Conservation (phyloP, 306 rosid genomes). For the Macrotyloma uniflorum region DNA sequence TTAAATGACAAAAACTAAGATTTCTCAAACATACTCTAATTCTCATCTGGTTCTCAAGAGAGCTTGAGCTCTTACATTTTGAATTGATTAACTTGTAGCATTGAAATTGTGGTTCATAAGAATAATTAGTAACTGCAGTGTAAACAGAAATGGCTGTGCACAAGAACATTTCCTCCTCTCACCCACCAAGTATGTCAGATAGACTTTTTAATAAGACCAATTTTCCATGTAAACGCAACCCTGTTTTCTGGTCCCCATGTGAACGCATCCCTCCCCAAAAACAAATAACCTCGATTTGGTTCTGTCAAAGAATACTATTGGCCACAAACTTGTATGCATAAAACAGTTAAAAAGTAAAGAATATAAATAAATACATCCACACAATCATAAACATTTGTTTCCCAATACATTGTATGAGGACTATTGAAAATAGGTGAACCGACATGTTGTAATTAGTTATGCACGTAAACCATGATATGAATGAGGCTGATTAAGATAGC, state of each 20-base stretch:
- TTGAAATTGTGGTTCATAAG: no score
- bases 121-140: no score
- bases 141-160: neutral
- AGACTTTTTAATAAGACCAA: neutral
- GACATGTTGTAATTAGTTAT: conserved; percentile 13
- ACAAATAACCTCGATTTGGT: neutral
- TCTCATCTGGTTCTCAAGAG: no score
- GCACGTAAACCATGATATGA: conserved; percentile 6
- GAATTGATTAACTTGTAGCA: no score
- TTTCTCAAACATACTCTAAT: no score
- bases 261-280: neutral
- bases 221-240: neutral
- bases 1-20: no score
- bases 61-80: no score
- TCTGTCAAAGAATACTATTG: no score
- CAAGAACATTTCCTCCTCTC: neutral
- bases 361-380: neutral
- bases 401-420: neutral
- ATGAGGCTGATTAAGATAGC: neutral
- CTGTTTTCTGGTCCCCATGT: no score
- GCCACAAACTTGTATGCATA: neutral
- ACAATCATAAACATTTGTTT: neutral
- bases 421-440: neutral
- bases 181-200: neutral
- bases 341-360: no score